These are phyloP conservation scores for Candida glaebosa DNA, from an alignment of 805 yeast species.

Conservation along the genomic window DNA sequence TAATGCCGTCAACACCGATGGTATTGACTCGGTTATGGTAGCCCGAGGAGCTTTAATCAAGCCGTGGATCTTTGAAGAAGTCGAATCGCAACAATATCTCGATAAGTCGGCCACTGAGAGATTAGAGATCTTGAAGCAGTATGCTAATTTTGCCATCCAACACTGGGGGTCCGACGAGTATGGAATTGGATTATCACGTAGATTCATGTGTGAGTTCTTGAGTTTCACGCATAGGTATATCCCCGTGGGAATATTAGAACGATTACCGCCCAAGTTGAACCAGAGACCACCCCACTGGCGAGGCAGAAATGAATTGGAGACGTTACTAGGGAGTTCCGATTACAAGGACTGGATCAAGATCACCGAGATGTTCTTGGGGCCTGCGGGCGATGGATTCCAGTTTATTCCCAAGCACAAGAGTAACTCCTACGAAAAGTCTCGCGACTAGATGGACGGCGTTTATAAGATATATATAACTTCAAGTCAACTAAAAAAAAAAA, in stretches of 20 bases:
- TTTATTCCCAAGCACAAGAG: conserved; percentile 95
- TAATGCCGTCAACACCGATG: conserved; percentile 56
- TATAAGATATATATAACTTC: conserved; percentile 2
- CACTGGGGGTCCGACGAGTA: conserved; percentile 99
- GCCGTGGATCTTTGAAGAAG: conserved; percentile 98
- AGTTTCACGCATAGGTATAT: conserved; percentile 92
- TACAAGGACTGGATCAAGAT: conserved; percentile 94
- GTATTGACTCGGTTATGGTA: conserved; percentile 92
- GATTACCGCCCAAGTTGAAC: conserved; percentile 82
- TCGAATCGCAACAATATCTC: conserved; percentile 81
- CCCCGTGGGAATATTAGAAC: conserved; percentile 90
- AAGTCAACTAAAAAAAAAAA: no score
- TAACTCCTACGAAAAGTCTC: conserved; percentile 54
- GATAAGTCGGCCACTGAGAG: conserved; percentile 92
- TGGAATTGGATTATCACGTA: conserved; percentile 83
- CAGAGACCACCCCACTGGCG: conserved; percentile 93
- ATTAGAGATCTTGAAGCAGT: conserved; percentile 66
- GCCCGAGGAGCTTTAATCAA: conserved; percentile 97
- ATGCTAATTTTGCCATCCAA: conserved; percentile 77
- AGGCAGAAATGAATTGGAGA: conserved; percentile 91
- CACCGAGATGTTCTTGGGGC: conserved; percentile 92
- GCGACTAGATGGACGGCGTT: background rate
- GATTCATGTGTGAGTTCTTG: conserved; percentile 90
- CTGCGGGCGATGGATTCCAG: conserved; percentile 67
- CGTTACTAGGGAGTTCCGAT: conserved; percentile 79